Conservation (phyloP, 176 grass and related monocot species). For the Guadua angustifolia region DNA sequence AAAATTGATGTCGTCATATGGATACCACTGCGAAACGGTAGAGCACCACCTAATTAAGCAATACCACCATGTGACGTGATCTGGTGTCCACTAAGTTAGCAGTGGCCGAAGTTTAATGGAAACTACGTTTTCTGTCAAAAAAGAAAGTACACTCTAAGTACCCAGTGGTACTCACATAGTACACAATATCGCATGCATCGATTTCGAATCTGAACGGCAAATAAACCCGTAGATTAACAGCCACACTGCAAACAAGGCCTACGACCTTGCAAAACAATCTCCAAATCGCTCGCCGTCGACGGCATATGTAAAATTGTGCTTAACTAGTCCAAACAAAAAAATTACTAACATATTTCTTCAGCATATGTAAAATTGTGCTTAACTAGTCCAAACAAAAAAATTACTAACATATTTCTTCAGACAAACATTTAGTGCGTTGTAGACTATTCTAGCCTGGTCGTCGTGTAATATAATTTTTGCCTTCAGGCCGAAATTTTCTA, state of each 20-base stretch:
- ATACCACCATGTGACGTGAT: neutral
- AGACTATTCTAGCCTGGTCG: neutral
- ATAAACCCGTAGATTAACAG: neutral
- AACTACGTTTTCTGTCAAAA: too few relatives aligned
- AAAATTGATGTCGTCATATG: neutral
- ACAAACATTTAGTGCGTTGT: constrained; percentile 24
- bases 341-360: too few relatives aligned
- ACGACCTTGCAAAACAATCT: neutral
- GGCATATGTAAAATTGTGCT: neutral
- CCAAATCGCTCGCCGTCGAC: neutral
- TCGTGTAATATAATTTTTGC: constrained; percentile 27
- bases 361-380: neutral
- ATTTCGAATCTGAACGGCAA: constrained; percentile 8
- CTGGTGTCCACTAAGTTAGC: too few relatives aligned
- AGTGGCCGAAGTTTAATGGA: too few relatives aligned
- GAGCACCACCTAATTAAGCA: neutral
- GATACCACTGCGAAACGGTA: neutral
- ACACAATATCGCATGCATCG: constrained; percentile 58
- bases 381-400: neutral
- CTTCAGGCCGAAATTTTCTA: constrained; percentile 19
- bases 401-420: neutral
- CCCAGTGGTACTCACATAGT: neutral
- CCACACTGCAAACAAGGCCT: neutral
- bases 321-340: neutral
- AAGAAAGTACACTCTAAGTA: neutral